phyloP scores from a whole-genome alignment of 495 filamentous ascomycete species.

The Penicillium herquei region DNA sequence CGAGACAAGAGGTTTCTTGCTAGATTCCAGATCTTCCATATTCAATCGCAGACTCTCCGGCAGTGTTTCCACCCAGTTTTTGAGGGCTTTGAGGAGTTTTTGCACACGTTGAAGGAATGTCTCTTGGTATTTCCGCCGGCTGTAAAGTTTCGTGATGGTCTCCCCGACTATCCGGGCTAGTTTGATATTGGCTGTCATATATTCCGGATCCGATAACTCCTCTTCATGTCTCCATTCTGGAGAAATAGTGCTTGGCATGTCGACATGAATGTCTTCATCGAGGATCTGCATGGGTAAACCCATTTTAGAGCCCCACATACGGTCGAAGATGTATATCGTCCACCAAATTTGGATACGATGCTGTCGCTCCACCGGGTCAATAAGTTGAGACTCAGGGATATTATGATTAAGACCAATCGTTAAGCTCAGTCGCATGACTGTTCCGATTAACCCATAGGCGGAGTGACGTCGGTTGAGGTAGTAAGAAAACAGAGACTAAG shows the following conservation, averaged over 20 bases:
- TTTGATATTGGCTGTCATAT: constrained; percentile 41
- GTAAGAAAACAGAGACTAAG: constrained; percentile 44
- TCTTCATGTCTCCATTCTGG: constrained; percentile 38
- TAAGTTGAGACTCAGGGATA: constrained; percentile 46
- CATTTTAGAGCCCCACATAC: constrained; percentile 49
- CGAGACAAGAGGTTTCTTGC: constrained; percentile 38
- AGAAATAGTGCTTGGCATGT: constrained; percentile 38
- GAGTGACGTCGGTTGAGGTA: constrained; percentile 47
- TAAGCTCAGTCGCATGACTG: constrained; percentile 42
- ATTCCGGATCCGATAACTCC: constrained; percentile 41
- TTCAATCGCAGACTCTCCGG: constrained; percentile 41
- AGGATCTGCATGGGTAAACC: constrained; percentile 45
- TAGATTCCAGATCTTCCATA: constrained; percentile 37
- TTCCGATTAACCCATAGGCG: constrained; percentile 40
- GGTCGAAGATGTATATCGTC: constrained; percentile 50
- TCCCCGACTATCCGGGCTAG: constrained; percentile 43
- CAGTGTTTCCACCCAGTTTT: constrained; percentile 45
- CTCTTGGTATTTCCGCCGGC: constrained; percentile 42
- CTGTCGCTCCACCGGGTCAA: constrained; percentile 42
- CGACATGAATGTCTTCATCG: constrained; percentile 48
- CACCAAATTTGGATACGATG: constrained; percentile 48
- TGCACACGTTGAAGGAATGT: constrained; percentile 45
- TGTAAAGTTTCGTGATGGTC: constrained; percentile 42
- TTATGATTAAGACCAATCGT: constrained; percentile 48
- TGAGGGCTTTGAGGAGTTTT: constrained; percentile 43